A percentile compares a stretch with the other conserved stretches of the same genome.
Evolutionary conservation across 2,329 filamentous ascomycete genomes (phyloP).

Genomic region (Pseudogymnoascus sp.): DNA sequence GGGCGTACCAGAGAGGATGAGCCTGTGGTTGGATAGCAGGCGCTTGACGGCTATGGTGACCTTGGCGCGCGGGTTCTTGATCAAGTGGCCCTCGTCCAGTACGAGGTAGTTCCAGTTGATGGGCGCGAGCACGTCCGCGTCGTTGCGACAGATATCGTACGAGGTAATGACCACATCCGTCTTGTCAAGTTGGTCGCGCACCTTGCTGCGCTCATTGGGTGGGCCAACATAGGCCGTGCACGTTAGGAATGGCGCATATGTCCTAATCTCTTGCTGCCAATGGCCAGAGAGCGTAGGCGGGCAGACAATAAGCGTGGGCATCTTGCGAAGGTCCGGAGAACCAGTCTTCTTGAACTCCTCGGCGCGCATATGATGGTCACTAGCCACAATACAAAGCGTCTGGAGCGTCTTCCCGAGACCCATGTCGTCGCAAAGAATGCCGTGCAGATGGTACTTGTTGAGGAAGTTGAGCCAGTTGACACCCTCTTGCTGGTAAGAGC

Average conservation of each 20-base stretch:
- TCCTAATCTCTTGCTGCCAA: slow-evolving; percentile 96
- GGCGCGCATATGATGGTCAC: slow-evolving; percentile 87
- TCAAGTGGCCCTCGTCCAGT: slow-evolving; percentile 92
- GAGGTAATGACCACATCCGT: slow-evolving; percentile 95
- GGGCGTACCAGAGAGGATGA: slow-evolving; percentile 93
- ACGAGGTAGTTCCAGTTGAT: slow-evolving; percentile 97
- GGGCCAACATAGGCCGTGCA: slow-evolving; percentile 88
- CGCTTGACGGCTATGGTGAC: slow-evolving; percentile 89
- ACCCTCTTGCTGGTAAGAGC: slow-evolving; percentile 96
- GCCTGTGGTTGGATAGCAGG: slow-evolving; percentile 81
- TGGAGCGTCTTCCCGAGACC: slow-evolving; percentile 95
- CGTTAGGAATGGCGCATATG: slow-evolving; percentile 88
- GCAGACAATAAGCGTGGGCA: slow-evolving; percentile 92
- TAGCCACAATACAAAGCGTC: slow-evolving; percentile 95
- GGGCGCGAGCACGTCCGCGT: slow-evolving; percentile 73
- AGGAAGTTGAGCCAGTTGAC: slow-evolving; percentile 98
- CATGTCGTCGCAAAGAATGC: slow-evolving; percentile 98
- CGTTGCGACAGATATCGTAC: slow-evolving; percentile 95
- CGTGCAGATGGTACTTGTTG: slow-evolving; percentile 95
- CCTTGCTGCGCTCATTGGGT: slow-evolving; percentile 67
- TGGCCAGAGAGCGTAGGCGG: slow-evolving; percentile 94
- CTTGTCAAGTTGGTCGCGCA: slow-evolving; percentile 61
- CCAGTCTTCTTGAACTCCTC: slow-evolving; percentile 83
- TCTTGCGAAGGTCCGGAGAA: slow-evolving; percentile 65
- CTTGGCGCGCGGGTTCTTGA: slow-evolving; percentile 98